Evolutionary conservation across 768 basidiomycete species (phyloP), one percentile per base, ranked within the genome.

Genomic region (Ramaria sp.): DNA sequence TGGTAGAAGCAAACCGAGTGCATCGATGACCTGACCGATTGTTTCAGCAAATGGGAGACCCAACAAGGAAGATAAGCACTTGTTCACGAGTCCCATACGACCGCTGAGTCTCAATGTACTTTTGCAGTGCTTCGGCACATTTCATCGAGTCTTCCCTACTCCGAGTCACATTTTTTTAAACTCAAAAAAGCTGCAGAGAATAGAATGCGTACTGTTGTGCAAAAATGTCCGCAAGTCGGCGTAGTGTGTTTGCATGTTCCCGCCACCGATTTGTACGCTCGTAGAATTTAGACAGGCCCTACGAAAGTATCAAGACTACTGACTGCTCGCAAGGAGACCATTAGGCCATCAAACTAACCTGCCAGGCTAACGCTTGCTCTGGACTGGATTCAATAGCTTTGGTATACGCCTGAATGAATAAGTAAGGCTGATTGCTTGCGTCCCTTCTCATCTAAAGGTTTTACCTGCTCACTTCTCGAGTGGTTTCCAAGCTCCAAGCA

Each of bases 381-480:
- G 84, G 79, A 56, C 81, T 81, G n/a, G 78, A 58, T 32, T 75
- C 71, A 47, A 82, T 87, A 0, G 94, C 95, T 60, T 79, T 85
- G 42, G 73, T 76, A 65, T 95, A 97, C 25, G 77, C 75, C 90
- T 94, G 61, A 12, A 27, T 25, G 12, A 56, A 44, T n/a, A 9
- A 13, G 30, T 10, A 10, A 32, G 30, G 30, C 10, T 34, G 3
- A 34, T 8, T 34, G 32, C 32, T 34, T 3, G 8, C 32, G 13
- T 34, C 8, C 32, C 32, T 34, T 9, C 32, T 34, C n/a, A n/a
- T 3, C 32, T 8, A 34, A 9, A 13, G 32, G 32, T 34, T 9
- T 76, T 78, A 95, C 93, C 81, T 85, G 79, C 73, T 97, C 93
- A 71, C 92, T 86, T 65, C 82, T 71, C 37, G 82, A 77, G 20